Percentiles rank a stretch among this genome's conserved stretches.
These are phyloP conservation scores for Lactifluus pinguis DNA, from an alignment of 768 basidiomycete species.

Conservation along the genomic window DNA sequence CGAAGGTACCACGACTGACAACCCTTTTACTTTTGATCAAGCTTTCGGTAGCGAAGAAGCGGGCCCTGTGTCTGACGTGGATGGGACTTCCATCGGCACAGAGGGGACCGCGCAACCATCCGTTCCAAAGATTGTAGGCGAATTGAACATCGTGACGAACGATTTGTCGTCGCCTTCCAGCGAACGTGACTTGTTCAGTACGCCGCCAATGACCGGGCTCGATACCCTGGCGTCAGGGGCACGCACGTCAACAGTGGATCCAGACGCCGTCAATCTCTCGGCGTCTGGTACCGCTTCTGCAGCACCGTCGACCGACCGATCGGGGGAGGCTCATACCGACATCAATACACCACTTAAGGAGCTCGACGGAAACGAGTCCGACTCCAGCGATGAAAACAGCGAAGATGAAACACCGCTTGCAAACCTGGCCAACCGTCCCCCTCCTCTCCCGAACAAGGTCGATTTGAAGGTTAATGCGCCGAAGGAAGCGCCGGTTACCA, in stretches of 20 bases:
- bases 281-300: background rate
- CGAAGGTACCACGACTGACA: conserved; percentile 23
- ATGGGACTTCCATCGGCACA: background rate
- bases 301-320: conserved; percentile 1
- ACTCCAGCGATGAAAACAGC: conserved; percentile 37
- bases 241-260: conserved; percentile 7
- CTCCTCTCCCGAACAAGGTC: background rate
- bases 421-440: conserved; percentile 13
- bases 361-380: conserved; percentile 47
- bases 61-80: conserved; percentile 3
- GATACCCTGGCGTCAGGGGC: background rate
- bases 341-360: conserved; percentile 47
- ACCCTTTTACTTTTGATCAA: conserved; percentile 46
- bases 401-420: conserved; percentile 25
- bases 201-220: conserved; percentile 43
- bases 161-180: conserved; percentile 28
- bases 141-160: background rate
- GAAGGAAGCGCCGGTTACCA: conserved; percentile 2
- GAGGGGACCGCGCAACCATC: background rate
- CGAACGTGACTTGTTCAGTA: conserved; percentile 50
- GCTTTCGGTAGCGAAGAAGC: conserved; percentile 20
- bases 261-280: conserved; percentile 5
- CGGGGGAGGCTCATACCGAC: conserved; percentile 32
- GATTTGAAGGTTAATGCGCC: background rate
- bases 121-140: background rate